These are phyloP conservation scores for Xenoacremonium recifei DNA, from an alignment of 2,329 filamentous ascomycete species.

Conservation along the genomic window DNA sequence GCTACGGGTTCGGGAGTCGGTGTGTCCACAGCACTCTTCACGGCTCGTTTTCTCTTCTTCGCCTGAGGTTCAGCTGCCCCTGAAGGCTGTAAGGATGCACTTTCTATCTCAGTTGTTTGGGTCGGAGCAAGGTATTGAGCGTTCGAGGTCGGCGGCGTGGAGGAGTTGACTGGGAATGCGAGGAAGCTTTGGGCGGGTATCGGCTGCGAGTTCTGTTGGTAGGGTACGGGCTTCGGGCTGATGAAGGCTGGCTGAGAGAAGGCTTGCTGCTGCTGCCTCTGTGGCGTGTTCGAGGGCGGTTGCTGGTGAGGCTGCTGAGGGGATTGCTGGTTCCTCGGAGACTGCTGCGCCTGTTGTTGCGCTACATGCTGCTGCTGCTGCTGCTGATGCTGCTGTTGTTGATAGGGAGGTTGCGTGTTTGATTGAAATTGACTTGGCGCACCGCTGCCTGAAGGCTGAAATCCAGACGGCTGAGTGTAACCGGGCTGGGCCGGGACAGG, in stretches of 20 bases:
- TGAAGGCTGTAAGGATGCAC: conserved; percentile 17
- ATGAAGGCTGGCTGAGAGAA: conserved; percentile 21
- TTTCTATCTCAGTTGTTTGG: conserved; percentile 19
- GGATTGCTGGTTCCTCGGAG: conserved; percentile 21
- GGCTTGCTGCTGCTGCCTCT: conserved; percentile 17
- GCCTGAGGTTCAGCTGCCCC: conserved; percentile 25
- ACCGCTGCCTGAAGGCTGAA: conserved; percentile 24
- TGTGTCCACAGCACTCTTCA: conserved; percentile 27
- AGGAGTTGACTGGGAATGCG: conserved; percentile 15
- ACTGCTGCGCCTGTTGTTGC: conserved; percentile 22
- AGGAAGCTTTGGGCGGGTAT: conserved; percentile 16
- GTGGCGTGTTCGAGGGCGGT: neutral
- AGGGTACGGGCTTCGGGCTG: conserved; percentile 18
- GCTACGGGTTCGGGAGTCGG: conserved; percentile 25
- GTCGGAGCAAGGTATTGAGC: conserved; percentile 23
- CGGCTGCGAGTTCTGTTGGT: conserved; percentile 15
- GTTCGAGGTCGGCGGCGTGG: conserved; percentile 18
- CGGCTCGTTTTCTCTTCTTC: conserved; percentile 39
- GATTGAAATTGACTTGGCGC: conserved; percentile 20
- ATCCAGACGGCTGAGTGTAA: conserved; percentile 21
- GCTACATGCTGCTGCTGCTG: conserved; percentile 21
- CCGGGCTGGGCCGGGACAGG: conserved; percentile 28
- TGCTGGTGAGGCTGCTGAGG: conserved; percentile 19
- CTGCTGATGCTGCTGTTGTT: conserved; percentile 22
- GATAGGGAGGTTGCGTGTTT: conserved; percentile 8